Base-by-base conservation (phyloP, 116 monocot species). In the Posidonia oceanica region DNA sequence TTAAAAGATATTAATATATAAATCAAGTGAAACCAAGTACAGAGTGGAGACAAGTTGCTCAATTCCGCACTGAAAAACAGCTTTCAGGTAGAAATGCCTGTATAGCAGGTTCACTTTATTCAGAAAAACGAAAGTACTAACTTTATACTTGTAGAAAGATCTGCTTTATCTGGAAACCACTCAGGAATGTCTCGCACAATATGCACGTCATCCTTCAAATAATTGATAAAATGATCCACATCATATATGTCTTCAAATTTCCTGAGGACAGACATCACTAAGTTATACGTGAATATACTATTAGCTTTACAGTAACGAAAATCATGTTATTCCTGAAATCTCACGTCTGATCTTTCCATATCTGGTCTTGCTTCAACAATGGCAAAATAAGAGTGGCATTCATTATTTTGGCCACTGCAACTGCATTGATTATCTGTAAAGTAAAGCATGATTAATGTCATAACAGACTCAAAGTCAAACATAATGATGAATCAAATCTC, bases 271-370 rank as follows among this genome's bases (percentile, higher is more conserved):
- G 22, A 53, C 22, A 37, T 20, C 14, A 29, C 18, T 22, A 37
- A 22, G 53, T 68, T 68, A 68, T 29, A 68, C 3, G 5, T 29
- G 36, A 36, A 36, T 3, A 36, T 13, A 51, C 0, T 12, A 42
- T 37, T n/a, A 40, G 7, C 7, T 40, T 48, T 54, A n/a, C 0
- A 56, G 56, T 36, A 16, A 66, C 20, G 14, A 54, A 66, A 54
- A 14, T 65, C 36, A 65, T 10, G 3, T 48, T 57, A 14, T 36
- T 55, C 17, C 74, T 7, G 70, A 67, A 56, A 77, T 40, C 83
- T 85, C 68, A 97, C 97, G 97, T 92, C 72, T 92, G 83, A 77
- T 97, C 97, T 79, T 97, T 97, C 97, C 97, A 97, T 39, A 97
- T 97, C 72, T 97, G 92, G 63, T 97, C 97, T 84, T 92, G 97